Percentiles rank a stretch among this genome's conserved stretches.
These are phyloP conservation scores for Exobasidium rhododendri DNA, from an alignment of 1,284 basidiomycete species.

Conservation along the genomic window DNA sequence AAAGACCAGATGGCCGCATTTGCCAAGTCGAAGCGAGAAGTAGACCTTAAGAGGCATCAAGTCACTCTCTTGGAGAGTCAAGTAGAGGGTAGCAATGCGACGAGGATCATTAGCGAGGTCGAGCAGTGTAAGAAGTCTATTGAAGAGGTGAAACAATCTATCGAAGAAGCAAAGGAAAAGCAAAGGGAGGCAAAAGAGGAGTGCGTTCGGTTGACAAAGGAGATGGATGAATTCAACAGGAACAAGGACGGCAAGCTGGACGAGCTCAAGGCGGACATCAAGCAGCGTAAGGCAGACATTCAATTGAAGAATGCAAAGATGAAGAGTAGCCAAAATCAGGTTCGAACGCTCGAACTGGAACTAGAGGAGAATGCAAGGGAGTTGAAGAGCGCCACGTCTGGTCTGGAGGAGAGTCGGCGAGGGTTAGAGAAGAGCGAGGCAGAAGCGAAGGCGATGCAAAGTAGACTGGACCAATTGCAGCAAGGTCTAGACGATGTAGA, in stretches of 20 bases:
- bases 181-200: constrained; percentile 75
- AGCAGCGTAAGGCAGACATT: constrained; percentile 73
- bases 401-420: constrained; percentile 64
- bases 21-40: constrained; percentile 66
- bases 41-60: constrained; percentile 88
- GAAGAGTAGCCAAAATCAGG: constrained; percentile 82
- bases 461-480: constrained; percentile 62
- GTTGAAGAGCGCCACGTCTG: constrained; percentile 64
- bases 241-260: constrained; percentile 97
- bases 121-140: constrained; percentile 70
- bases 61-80: constrained; percentile 78
- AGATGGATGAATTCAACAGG: constrained; percentile 97
- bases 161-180: constrained; percentile 69
- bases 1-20: constrained; percentile 65
- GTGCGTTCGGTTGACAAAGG: constrained; percentile 80
- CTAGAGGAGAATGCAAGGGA: constrained; percentile 83
- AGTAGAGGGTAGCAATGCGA: constrained; percentile 79
- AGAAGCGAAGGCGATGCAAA: constrained; percentile 66
- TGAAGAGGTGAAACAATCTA: constrained; percentile 65
- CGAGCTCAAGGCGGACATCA: constrained; percentile 78
- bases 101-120: constrained; percentile 76
- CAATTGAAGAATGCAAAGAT: constrained; percentile 76
- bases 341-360: constrained; percentile 81
- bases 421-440: constrained; percentile 65
- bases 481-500: constrained; percentile 66